phyloP scores from a whole-genome alignment of 2,329 filamentous ascomycete genomes.

The Aspergillus oerlinghausenensis region DNA sequence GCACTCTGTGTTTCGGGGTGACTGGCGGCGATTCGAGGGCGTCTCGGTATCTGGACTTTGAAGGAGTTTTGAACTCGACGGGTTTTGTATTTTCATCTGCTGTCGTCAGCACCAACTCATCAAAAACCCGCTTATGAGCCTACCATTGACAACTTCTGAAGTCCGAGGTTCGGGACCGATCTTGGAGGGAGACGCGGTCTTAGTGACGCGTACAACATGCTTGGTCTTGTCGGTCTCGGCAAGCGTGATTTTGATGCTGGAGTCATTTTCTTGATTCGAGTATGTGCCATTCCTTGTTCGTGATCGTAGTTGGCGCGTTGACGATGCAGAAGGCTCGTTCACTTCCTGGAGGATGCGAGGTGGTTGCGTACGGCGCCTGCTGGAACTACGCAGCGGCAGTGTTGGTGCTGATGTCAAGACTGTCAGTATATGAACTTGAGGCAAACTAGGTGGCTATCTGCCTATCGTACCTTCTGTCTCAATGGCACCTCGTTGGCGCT shows the following conservation, averaged over 20 bases:
- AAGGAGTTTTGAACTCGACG: conserved; percentile 43
- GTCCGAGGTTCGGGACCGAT: conserved; percentile 42
- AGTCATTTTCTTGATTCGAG: conserved; percentile 26
- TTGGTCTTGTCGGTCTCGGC: conserved; percentile 44
- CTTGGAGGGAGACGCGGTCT: conserved; percentile 44
- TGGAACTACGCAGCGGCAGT: conserved; percentile 36
- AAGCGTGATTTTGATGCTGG: conserved; percentile 15
- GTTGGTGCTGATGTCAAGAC: conserved; percentile 13
- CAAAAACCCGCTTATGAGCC: neutral
- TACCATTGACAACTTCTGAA: conserved; percentile 37
- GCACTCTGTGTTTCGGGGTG: conserved; percentile 80
- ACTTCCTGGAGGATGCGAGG: conserved; percentile 36
- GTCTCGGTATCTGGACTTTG: conserved; percentile 65
- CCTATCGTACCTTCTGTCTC: conserved; percentile 38
- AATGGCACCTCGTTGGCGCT: conserved; percentile 37
- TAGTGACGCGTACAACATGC: conserved; percentile 41
- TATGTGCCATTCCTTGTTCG: conserved; percentile 27
- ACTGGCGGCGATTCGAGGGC: conserved; percentile 65
- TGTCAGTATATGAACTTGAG: conserved; percentile 10
- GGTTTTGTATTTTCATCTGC: conserved; percentile 43
- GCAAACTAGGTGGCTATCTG: conserved; percentile 1
- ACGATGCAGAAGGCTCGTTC: conserved; percentile 17
- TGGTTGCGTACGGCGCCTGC: conserved; percentile 47
- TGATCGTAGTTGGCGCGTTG: conserved; percentile 33
- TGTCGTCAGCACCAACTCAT: conserved; percentile 3